These are phyloP conservation scores for Trametes meyenii DNA, from an alignment of 768 basidiomycete genomes.

Conservation along the genomic window DNA sequence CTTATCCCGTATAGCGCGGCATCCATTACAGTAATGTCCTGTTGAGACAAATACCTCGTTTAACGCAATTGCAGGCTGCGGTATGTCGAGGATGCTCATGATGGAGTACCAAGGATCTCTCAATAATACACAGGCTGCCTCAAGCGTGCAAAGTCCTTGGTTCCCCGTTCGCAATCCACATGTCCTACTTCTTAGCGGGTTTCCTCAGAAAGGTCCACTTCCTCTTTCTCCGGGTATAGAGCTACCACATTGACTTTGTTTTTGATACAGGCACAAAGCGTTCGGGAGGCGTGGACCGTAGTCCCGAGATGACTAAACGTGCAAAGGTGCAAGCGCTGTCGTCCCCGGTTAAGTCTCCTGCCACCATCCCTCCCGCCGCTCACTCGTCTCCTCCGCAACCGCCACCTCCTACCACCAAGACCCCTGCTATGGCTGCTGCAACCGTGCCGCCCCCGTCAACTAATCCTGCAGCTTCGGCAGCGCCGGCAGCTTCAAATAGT, in stretches of 20 bases:
- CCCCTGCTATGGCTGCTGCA: conserved; percentile 5
- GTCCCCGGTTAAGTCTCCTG: conserved; percentile 16
- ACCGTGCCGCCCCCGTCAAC: not conserved
- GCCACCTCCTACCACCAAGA: not conserved
- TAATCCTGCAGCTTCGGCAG: conserved; percentile 7
- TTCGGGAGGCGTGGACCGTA: conserved; percentile 10
- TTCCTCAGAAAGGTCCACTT: conserved; percentile 41
- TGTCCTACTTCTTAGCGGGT: conserved; percentile 50
- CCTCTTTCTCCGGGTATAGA: not conserved
- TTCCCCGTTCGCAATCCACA: conserved; percentile 54
- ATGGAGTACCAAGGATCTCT: conserved; percentile 2
- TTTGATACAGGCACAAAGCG: conserved; percentile 22
- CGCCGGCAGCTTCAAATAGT: conserved; percentile 21
- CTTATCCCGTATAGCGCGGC: conserved; percentile 48
- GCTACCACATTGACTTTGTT: not conserved
- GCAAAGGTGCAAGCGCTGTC: conserved; percentile 5
- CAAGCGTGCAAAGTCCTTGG: conserved; percentile 50
- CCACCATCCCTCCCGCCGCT: not conserved
- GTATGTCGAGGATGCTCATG: conserved; percentile 38
- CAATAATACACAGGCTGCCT: conserved; percentile 39
- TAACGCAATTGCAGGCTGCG: conserved; percentile 52
- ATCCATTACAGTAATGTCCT: conserved; percentile 59
- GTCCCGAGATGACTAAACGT: conserved; percentile 22
- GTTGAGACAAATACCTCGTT: conserved; percentile 47
- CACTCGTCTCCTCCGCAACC: conserved; percentile 1